These are phyloP conservation scores for Purshia tridentata DNA, from an alignment of 306 rosid species.

Conservation along the genomic window DNA sequence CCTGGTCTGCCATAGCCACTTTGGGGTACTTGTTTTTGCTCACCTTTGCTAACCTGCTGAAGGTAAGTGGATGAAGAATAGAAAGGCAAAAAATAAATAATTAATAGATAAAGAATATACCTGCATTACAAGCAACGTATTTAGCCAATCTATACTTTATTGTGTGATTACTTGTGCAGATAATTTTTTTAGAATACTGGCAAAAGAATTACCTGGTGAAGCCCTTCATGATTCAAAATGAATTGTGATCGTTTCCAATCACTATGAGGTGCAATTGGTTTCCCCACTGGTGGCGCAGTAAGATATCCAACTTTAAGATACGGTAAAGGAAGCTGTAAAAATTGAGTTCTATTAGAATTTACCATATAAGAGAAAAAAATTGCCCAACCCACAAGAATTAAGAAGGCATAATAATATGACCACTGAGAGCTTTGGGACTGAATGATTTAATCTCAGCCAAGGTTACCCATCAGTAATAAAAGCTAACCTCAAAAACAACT, in stretches of 20 bases:
- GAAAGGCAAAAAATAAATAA: conserved; percentile 10
- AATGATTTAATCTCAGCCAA: not conserved
- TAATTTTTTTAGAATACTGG: conserved; percentile 2
- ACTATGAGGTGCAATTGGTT: conserved; percentile 76
- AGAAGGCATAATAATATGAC: conserved; percentile 5
- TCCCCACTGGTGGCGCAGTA: conserved; percentile 87
- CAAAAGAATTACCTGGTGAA: conserved; percentile 61
- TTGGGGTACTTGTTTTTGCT: conserved; percentile 50
- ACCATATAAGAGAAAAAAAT: not conserved
- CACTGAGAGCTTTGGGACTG: not conserved
- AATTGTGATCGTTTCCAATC: conserved; percentile 96
- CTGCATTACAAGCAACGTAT: conserved; percentile 18
- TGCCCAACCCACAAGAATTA: conserved; percentile 15
- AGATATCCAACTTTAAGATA: conserved; percentile 88
- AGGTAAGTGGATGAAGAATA: conserved; percentile 13
- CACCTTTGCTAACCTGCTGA: conserved; percentile 57
- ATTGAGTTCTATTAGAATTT: conserved; percentile 32
- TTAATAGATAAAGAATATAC: not conserved
- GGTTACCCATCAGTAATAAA: not conserved
- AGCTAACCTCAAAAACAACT: not conserved
- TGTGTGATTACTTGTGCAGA: not conserved
- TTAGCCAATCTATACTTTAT: not conserved
- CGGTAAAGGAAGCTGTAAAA: conserved; percentile 87
- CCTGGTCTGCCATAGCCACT: conserved; percentile 51
- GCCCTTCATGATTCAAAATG: conserved; percentile 82